Percentiles rank a stretch among this genome's conserved stretches.
Conservation (phyloP, 352 stramenopile genomes). For the Phytophthora rubi region DNA sequence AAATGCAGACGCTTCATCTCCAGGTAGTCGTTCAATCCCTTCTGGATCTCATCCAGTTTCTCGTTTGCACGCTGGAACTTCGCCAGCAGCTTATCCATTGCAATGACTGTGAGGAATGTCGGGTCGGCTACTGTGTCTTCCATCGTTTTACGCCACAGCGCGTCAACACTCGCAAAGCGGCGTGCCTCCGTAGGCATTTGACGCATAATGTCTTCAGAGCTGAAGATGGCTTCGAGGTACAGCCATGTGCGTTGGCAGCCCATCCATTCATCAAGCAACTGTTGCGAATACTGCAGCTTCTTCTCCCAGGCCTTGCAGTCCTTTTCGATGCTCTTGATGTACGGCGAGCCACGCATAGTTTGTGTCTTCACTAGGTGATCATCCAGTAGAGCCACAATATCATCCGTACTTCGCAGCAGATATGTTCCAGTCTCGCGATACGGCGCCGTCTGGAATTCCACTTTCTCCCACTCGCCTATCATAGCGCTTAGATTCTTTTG, state of each 20-base stretch:
- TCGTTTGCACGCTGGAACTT: constrained; percentile 95
- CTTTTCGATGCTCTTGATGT: constrained; percentile 95
- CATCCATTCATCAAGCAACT: constrained; percentile 96
- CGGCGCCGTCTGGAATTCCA: constrained; percentile 92
- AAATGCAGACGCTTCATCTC: constrained; percentile 95
- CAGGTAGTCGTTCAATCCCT: constrained; percentile 93
- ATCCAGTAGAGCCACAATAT: constrained; percentile 93
- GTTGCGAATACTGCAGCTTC: constrained; percentile 89
- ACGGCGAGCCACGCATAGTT: constrained; percentile 95
- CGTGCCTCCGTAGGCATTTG: constrained; percentile 94
- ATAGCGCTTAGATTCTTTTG: constrained; percentile 94
- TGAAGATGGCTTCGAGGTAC: constrained; percentile 97
- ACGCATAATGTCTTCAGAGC: constrained; percentile 95
- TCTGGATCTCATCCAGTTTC: constrained; percentile 95
- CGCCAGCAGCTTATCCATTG: constrained; percentile 90
- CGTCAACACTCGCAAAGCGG: constrained; percentile 90
- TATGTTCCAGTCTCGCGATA: constrained; percentile 95
- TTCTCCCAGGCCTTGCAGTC: constrained; percentile 91
- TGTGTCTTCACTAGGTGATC: constrained; percentile 96
- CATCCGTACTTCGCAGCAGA: constrained; percentile 85
- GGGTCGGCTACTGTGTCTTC: constrained; percentile 89
- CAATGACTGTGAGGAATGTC: constrained; percentile 90
- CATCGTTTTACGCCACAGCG: constrained; percentile 93
- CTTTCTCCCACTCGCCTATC: constrained; percentile 93
- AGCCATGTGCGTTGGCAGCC: constrained; percentile 94